A percentile compares a stretch with the other conserved stretches of the same genome.
Evolutionary conservation across 2,329 filamentous ascomycete species (phyloP).

Genomic region (Trichoderma koningiopsis): DNA sequence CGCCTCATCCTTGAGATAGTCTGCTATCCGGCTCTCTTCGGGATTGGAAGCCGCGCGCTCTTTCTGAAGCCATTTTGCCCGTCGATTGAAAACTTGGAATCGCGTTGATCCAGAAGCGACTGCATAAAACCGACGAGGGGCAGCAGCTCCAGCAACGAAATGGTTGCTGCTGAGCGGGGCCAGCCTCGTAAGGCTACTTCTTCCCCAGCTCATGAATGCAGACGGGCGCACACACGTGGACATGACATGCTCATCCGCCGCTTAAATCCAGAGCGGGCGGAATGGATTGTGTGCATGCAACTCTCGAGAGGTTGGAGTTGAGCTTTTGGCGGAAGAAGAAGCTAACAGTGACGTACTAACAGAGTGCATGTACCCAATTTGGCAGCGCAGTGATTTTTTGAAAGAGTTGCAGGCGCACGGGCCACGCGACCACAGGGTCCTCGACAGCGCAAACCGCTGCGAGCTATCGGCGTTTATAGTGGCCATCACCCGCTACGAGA

Average conservation of each 20-base stretch:
- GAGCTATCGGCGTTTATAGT: background rate
- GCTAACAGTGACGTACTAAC: conserved; percentile 1
- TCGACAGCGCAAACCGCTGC: background rate
- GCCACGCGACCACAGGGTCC: conserved; percentile 21
- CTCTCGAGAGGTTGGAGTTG: background rate
- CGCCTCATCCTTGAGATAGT: conserved; percentile 93
- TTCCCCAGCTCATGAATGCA: conserved; percentile 31
- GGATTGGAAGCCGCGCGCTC: conserved; percentile 76
- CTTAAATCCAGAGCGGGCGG: conserved; percentile 26
- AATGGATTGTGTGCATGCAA: conserved; percentile 6
- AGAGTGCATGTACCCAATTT: background rate
- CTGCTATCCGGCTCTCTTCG: conserved; percentile 74
- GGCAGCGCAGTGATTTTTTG: background rate
- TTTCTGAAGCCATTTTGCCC: conserved; percentile 86
- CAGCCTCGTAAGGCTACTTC: conserved; percentile 32
- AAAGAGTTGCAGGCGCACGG: conserved; percentile 23
- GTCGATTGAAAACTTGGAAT: conserved; percentile 88
- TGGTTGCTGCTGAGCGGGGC: conserved; percentile 28
- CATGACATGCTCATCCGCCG: conserved; percentile 36
- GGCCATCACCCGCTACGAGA: conserved; percentile 10
- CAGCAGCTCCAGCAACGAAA: conserved; percentile 22
- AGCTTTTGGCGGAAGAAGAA: background rate
- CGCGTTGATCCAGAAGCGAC: conserved; percentile 75
- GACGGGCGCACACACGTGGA: conserved; percentile 34
- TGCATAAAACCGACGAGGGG: conserved; percentile 65